These are phyloP conservation scores for Moricandia arvensis DNA, from an alignment of 345 rosid genomes.

Conservation along the genomic window DNA sequence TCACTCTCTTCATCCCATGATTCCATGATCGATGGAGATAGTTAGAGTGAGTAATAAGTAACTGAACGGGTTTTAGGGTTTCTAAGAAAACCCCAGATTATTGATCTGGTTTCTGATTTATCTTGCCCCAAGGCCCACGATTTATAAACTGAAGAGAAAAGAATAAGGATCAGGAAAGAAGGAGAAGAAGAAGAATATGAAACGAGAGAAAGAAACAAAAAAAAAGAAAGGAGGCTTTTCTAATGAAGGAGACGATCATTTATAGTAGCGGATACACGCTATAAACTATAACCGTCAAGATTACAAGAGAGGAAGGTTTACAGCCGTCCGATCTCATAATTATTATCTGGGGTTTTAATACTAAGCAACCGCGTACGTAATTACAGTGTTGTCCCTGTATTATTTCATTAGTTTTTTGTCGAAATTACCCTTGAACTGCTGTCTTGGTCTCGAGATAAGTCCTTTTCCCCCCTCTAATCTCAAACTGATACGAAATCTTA, in stretches of 20 bases:
- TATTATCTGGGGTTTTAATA: conserved; percentile 13
- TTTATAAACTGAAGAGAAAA: conserved; percentile 11
- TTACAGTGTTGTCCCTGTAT: conserved; percentile 16
- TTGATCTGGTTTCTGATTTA: conserved; percentile 6
- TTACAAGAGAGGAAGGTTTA: neutral
- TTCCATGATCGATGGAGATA: conserved; percentile 13
- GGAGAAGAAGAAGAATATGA: neutral
- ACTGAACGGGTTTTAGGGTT: conserved; percentile 25
- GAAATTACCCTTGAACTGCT: conserved; percentile 33
- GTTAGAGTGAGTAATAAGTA: conserved; percentile 16
- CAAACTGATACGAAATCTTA: conserved; percentile 1
- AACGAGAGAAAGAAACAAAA: neutral
- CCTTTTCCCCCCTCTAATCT: conserved; percentile 21
- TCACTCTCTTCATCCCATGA: conserved; percentile 22
- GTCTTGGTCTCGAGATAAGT: conserved; percentile 29
- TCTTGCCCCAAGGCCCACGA: conserved; percentile 18
- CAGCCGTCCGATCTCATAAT: conserved; percentile 27
- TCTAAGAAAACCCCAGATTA: conserved; percentile 3
- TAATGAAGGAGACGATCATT: conserved; percentile 21
- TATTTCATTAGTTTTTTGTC: neutral
- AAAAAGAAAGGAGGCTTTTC: conserved; percentile 3
- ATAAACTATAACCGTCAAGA: conserved; percentile 22
- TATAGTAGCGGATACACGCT: conserved; percentile 19
- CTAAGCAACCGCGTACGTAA: conserved; percentile 20
- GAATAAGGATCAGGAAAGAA: neutral